Percentiles rank a stretch among this genome's conserved stretches.
phyloP scores from a whole-genome alignment of 768 basidiomycete genomes.

The Harrya chromipes region DNA sequence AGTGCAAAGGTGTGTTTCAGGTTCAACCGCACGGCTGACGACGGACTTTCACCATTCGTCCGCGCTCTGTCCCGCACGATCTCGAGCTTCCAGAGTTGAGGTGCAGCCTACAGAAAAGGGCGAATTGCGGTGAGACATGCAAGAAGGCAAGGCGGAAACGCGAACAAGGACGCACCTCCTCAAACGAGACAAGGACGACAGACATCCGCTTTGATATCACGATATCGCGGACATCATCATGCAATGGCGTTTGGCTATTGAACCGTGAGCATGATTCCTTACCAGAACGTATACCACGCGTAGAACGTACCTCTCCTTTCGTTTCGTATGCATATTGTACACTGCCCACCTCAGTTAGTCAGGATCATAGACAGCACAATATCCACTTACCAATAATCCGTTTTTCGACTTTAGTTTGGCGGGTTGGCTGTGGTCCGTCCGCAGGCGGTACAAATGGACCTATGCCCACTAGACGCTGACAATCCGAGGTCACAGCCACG shows the following conservation, averaged over 20 bases:
- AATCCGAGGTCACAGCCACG: constrained; percentile 47
- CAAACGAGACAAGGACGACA: constrained; percentile 40
- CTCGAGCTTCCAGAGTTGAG: constrained; percentile 74
- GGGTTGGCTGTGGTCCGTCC: constrained; percentile 43
- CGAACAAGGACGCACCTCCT: constrained; percentile 16
- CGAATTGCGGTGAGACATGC: neutral
- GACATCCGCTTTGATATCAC: constrained; percentile 41
- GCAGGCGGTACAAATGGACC: constrained; percentile 41
- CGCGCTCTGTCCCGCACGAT: constrained; percentile 47
- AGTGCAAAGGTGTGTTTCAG: constrained; percentile 67
- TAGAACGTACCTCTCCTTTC: constrained; percentile 43
- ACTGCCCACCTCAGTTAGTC: constrained; percentile 28
- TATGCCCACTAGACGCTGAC: constrained; percentile 43
- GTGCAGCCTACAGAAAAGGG: constrained; percentile 47
- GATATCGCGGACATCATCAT: constrained; percentile 53
- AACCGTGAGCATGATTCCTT: neutral
- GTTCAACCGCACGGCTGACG: constrained; percentile 21
- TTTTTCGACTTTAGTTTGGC: constrained; percentile 48
- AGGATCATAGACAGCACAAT: neutral
- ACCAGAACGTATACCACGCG: no score
- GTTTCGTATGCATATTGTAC: constrained; percentile 45
- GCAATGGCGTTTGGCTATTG: constrained; percentile 47
- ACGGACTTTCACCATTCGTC: constrained; percentile 24
- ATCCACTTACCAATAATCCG: constrained; percentile 44
- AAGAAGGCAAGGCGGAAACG: no score